Base-by-base conservation (phyloP, 1,284 basidiomycete genomes). In the Ganoderma leucocontextum region DNA sequence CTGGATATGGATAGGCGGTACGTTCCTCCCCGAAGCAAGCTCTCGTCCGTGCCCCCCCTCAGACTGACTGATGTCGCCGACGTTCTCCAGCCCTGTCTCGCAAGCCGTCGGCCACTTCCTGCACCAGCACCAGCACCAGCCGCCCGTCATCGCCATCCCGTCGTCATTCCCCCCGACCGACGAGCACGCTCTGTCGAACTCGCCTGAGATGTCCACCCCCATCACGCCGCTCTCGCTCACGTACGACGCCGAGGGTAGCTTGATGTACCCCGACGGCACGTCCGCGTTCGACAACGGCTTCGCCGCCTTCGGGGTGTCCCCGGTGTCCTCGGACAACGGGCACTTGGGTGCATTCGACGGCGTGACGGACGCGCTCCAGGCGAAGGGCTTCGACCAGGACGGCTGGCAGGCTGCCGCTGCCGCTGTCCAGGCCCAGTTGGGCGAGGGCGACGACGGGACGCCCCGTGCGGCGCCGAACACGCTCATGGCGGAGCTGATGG, bases 201-300 rank as follows among this genome's bases (percentile, higher is more conserved):
- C 60, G 49, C 53, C 41, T n/a, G 53, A n/a, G n/a, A 36, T 38
- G 53, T 42, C 63, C 19, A 36, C 53, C 5, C 38, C 52, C 38
- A 47, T 58, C 65, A 74, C 76, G 58, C 75, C 75, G 22, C 52
- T 75, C 60, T 62, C 66, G 62, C 71, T 67, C 58, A 62, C 69
- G 2, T 69, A 62, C 47, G 64, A 49, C 39, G 62, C 41, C 55
- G 19, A 29, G 47, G 47, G 47, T 35, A 12, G 55, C n/a, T 6
- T 58, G 55, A 58, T 38, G 55, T 19, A 35, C 29, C 25, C 33
- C 22, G 70, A 72, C 41, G 64, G 73, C 25, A 64, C 42, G 52
- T 75, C 72, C 58, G 60, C 73, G 12, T 38, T 62, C 36, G 47
- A 66, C 36, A 36, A 13, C 19, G 53, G 35, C 25, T 47, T 39